Conservation (phyloP, 1,284 basidiomycete species). For the Cerioporus squamosus region DNA sequence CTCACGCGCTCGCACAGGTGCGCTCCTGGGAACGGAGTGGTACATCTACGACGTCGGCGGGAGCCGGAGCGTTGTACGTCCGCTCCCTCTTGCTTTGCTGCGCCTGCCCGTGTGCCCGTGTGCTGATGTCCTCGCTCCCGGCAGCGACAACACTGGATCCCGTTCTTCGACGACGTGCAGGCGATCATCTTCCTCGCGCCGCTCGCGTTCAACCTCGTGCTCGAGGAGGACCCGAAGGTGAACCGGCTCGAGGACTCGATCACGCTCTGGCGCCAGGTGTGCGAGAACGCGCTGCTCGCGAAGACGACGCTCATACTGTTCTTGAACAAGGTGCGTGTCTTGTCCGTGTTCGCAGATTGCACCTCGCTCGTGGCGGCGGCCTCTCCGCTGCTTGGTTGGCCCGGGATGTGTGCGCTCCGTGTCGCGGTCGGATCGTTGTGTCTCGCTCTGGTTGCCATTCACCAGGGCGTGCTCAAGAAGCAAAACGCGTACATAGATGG, state of each 20-base stretch:
- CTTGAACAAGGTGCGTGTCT: constrained; percentile 60
- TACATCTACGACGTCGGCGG: constrained; percentile 71
- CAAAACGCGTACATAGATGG: too few relatives aligned
- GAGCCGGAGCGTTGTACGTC: constrained; percentile 54
- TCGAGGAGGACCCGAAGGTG: constrained; percentile 61
- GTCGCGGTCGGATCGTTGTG: too few relatives aligned
- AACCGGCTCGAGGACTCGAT: constrained; percentile 67
- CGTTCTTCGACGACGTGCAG: constrained; percentile 60
- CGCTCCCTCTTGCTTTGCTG: too few relatives aligned
- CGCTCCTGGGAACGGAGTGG: constrained; percentile 52
- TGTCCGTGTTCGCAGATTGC: background rate
- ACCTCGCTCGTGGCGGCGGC: too few relatives aligned
- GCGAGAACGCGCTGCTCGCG: constrained; percentile 53
- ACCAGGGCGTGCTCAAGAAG: too few relatives aligned
- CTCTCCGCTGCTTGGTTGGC: too few relatives aligned
- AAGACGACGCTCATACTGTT: constrained; percentile 65
- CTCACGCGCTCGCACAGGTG: constrained; percentile 26
- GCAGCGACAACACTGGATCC: constrained; percentile 72
- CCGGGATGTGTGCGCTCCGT: too few relatives aligned
- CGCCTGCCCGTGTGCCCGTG: too few relatives aligned
- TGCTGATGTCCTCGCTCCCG: too few relatives aligned
- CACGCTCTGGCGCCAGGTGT: constrained; percentile 61
- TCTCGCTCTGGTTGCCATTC: too few relatives aligned
- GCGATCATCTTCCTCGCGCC: constrained; percentile 58
- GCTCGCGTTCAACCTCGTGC: constrained; percentile 61